Evolutionary conservation across 2,329 filamentous ascomycete genomes (phyloP).

Genomic region (Pseudocercospora vitis): DNA sequence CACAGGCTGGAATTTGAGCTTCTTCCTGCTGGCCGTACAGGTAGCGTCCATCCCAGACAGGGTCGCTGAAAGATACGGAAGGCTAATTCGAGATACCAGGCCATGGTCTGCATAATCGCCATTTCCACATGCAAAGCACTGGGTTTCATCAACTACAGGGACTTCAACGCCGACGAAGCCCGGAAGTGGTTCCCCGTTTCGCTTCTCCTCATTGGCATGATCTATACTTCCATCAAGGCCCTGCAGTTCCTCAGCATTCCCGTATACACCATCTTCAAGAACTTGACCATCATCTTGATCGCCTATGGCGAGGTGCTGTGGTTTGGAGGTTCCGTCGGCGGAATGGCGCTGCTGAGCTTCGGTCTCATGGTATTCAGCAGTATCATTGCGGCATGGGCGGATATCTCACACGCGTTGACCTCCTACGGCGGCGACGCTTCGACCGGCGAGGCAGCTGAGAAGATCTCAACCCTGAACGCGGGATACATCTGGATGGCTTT

Average conservation of each 20-base stretch:
- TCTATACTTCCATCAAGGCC: slow-evolving; percentile 95
- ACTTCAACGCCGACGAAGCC: slow-evolving; percentile 84
- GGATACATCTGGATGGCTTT: slow-evolving; percentile 98
- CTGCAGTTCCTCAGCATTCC: slow-evolving; percentile 95
- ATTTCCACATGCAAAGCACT: slow-evolving; percentile 79
- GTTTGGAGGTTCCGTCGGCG: slow-evolving; percentile 91
- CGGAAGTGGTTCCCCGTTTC: slow-evolving; percentile 98
- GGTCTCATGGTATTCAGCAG: slow-evolving; percentile 96
- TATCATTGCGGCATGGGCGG: slow-evolving; percentile 92
- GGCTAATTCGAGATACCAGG: slow-evolving; percentile 53
- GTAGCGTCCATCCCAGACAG: slow-evolving; percentile 54
- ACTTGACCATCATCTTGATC: slow-evolving; percentile 97
- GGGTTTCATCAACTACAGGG: slow-evolving; percentile 78
- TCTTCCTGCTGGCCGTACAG: slow-evolving; percentile 90
- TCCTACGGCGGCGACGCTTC: slow-evolving; percentile 52
- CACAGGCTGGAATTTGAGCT: slow-evolving; percentile 89
- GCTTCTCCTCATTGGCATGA: slow-evolving; percentile 95
- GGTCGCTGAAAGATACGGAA: slow-evolving; percentile 5
- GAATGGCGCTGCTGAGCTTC: slow-evolving; percentile 86
- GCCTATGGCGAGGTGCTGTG: slow-evolving; percentile 97
- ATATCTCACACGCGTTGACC: slow-evolving; percentile 78
- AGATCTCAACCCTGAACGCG: slow-evolving; percentile 85
- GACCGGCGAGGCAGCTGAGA: slow-evolving; percentile 60
- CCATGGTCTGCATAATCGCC: slow-evolving; percentile 80
- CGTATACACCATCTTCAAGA: slow-evolving; percentile 99